Base-by-base conservation (phyloP, 2,329 filamentous ascomycete species). In the Colletotrichum scovillei region DNA sequence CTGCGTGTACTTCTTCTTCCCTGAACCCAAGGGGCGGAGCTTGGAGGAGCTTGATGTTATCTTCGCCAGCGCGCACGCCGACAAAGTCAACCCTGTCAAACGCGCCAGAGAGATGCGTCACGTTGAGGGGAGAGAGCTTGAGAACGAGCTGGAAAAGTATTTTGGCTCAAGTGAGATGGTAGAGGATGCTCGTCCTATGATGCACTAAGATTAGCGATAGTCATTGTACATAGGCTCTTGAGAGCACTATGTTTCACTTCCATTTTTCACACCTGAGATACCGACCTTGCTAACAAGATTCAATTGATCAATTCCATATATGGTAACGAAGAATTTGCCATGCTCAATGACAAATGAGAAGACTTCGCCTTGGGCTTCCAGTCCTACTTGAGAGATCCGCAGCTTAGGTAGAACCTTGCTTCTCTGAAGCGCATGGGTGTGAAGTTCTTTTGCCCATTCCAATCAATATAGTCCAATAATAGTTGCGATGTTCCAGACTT, bases 21-120 rank as follows among this genome's bases (percentile, higher is more conserved):
- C 88, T 0, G 88, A 90, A 78, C 90, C 89, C 4, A 84, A 86
- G 77, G 78, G 80, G 75, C 87, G 88, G 8, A 89, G 85, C 1
- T 83, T 92, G 1, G 91, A 93, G 79, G 91, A 93, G 77, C 88
- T 92, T 79, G 91, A 93, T 68, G 57, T 78, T 7, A 79, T 82
- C 52, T 83, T 83, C 32, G 78, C 77, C 14, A 76, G 76, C 28
- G 78, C 79, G 8, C 74, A 79, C 53, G 59, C 60, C n/a, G 78
- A 79, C 56, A 74, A 70, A 4, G 75, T 79, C 24, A 79, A 73
- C 9, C 79, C 79, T 0, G 79, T 80, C 52, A 79, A 79, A 62
- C 60, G 71, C 12, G 72, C 78, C 19, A 78, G 69, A 63, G 76
- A 79, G 60, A 79, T 79, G 78, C 68, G 77, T 0, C 75, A 73